phyloP scores from a whole-genome alignment of 371 early-diverging fungal genomes.

The Sporodiniella umbellata region DNA sequence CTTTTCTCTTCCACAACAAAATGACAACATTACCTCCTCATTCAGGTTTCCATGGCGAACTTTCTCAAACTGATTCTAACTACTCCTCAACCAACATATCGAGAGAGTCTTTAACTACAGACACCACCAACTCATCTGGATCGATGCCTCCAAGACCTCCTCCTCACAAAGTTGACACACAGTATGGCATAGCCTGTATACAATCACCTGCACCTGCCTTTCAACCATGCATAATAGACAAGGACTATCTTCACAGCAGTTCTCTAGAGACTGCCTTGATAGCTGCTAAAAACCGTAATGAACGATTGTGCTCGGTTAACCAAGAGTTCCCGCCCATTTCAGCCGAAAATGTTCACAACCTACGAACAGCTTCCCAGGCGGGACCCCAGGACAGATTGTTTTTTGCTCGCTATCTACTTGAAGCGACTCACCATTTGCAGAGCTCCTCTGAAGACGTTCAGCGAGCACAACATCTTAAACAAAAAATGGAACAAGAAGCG shows the following conservation, averaged over 20 bases:
- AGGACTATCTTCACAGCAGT: conserved; percentile 15
- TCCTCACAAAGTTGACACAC: conserved; percentile 1
- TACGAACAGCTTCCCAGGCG: conserved; percentile 66
- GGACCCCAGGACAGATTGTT: conserved; percentile 73
- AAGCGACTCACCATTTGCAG: conserved; percentile 41
- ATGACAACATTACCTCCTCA: conserved; percentile 3
- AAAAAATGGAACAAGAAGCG: conserved; percentile 58
- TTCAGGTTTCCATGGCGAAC: neutral
- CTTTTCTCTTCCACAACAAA: conserved; percentile 1
- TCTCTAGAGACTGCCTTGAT: conserved; percentile 10
- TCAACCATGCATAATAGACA: neutral
- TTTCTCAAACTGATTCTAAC: neutral
- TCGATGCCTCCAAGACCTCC: conserved; percentile 1
- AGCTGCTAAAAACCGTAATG: conserved; percentile 8
- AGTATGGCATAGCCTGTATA: neutral
- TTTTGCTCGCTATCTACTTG: conserved; percentile 72
- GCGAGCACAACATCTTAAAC: conserved; percentile 60
- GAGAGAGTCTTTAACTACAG: neutral
- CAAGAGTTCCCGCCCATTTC: conserved; percentile 34
- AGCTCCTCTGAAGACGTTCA: conserved; percentile 59
- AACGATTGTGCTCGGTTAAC: conserved; percentile 5
- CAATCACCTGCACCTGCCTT: neutral
- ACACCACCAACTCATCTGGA: neutral
- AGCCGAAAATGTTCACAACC: conserved; percentile 64
- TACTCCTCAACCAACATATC: neutral